A percentile compares a stretch with the other conserved stretches of the same genome.
phyloP scores from a whole-genome alignment of 2,329 filamentous ascomycete species.

The Colletotrichum nymphaeae region DNA sequence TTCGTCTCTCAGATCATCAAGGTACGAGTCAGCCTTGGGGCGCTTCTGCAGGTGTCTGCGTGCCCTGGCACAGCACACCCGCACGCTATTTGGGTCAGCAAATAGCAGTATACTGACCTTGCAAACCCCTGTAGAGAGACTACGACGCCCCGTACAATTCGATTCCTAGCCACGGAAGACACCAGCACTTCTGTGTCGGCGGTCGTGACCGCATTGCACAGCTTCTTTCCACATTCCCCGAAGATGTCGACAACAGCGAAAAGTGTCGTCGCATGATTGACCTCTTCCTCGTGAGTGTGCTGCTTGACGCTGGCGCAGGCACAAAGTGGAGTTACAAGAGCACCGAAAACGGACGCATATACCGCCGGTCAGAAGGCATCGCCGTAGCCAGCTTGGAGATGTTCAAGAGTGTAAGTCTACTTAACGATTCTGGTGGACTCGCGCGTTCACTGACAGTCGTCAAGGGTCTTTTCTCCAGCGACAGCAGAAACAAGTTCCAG shows the following conservation, averaged over 20 bases:
- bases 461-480: slow-evolving; percentile 85
- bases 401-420: slow-evolving; percentile 78
- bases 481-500: slow-evolving; percentile 83
- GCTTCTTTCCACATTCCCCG: slow-evolving; percentile 76
- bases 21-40: slow-evolving; percentile 61
- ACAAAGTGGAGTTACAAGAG: slow-evolving; percentile 94
- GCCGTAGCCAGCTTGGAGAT: slow-evolving; percentile 84
- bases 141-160: slow-evolving; percentile 65
- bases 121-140: slow-evolving; percentile 54
- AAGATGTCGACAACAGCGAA: slow-evolving; percentile 76
- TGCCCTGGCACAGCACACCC: background rate
- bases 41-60: background rate
- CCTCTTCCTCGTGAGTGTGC: slow-evolving; percentile 81
- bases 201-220: slow-evolving; percentile 79
- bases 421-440: background rate
- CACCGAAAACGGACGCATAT: slow-evolving; percentile 84
- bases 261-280: slow-evolving; percentile 81
- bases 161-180: slow-evolving; percentile 89
- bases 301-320: slow-evolving; percentile 90
- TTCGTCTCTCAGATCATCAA: slow-evolving; percentile 97
- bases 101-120: slow-evolving; percentile 18
- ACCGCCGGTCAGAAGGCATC: slow-evolving; percentile 87
- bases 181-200: slow-evolving; percentile 88
- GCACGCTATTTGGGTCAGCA: background rate
- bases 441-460: background rate